Evolutionary conservation across 1,284 basidiomycete species (phyloP), one percentile per base, ranked within the genome.

Genomic region (Xerocomus tenax): DNA sequence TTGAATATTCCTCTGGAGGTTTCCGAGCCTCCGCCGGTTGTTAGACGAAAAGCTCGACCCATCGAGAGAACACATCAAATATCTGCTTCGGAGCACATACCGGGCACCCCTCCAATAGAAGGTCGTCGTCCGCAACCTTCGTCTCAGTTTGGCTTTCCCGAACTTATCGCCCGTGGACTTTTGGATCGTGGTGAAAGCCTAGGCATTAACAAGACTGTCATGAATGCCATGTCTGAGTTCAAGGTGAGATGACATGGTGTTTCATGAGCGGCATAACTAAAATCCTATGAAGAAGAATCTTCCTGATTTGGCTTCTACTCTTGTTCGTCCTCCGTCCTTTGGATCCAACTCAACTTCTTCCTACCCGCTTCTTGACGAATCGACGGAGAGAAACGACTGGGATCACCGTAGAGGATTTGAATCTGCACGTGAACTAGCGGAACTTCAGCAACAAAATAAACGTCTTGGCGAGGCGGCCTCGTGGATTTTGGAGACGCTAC

Each of bases 201-300:
- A 30, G 86, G 86, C 3, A 86, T 91, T 50, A 87, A 87, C 67
- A 86, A 81, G 66, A 85, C 84, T 2, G 70, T 88, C 21, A 79
- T 86, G 79, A 82, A 75, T 62, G 85, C 86, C 0, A 79, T 87
- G 3, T 78, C 83, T 8, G 85, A 88, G 62, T 60, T 88, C 12
- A 78, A 79, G 61, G 85, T 87, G 55, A 61, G 74, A 60, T 25
- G 15, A 13, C 9, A 35, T 16, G 35, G 8, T 15, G 6, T 8
- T 42, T 35, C 8, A 26, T 10, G 25, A 16, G 15, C 10, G 3
- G 16, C 18, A 29, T 47, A 34, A 32, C 41, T 57, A 56, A 55
- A 42, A 41, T 36, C 35, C 29, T 32, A 44, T 48, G 5, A 58
- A 91, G 90, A 82, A 79, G 54, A 92, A 89, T 65, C 76, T 92